Conservation (phyloP, 331 rosid genomes). For the Quercus lobata region DNA sequence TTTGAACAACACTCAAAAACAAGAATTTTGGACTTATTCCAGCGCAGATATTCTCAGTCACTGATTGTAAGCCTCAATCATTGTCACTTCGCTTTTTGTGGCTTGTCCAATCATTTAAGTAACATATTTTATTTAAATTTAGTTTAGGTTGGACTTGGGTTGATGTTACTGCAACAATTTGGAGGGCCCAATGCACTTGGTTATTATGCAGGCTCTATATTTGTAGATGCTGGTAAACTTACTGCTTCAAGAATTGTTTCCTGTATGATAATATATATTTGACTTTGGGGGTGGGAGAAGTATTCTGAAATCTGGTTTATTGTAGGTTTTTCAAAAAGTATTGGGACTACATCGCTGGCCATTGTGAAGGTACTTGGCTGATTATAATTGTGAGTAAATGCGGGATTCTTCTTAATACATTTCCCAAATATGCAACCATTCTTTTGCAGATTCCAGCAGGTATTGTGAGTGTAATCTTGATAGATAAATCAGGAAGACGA, state of each 20-base stretch:
- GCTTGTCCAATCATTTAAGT: conserved; percentile 2
- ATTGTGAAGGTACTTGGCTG: conserved; percentile 57
- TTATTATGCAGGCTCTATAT: conserved; percentile 70
- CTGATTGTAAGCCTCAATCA: conserved; percentile 47
- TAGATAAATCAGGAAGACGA: conserved; percentile 76
- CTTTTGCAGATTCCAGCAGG: conserved; percentile 64
- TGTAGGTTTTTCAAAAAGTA: conserved; percentile 69
- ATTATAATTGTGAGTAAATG: conserved; percentile 2
- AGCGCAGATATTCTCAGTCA: conserved; percentile 55
- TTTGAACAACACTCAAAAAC: conserved; percentile 45
- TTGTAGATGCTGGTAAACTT: conserved; percentile 66
- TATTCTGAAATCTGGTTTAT: conserved; percentile 9
- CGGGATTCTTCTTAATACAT: conserved; percentile 12
- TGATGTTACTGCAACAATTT: conserved; percentile 82
- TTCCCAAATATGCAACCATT: background rate
- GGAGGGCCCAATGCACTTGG: conserved; percentile 76
- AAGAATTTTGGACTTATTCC: conserved; percentile 59
- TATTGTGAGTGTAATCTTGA: conserved; percentile 52
- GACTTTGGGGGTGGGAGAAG: no score
- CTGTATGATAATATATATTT: no score
- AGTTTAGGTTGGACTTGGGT: conserved; percentile 75
- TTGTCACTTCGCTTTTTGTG: background rate
- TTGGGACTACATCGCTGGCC: conserved; percentile 73
- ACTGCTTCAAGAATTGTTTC: background rate
- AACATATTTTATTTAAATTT: background rate